Percentiles rank a stretch among this genome's conserved stretches.
Conservation (phyloP, 768 basidiomycete species). For the Exidia glandulosa region DNA sequence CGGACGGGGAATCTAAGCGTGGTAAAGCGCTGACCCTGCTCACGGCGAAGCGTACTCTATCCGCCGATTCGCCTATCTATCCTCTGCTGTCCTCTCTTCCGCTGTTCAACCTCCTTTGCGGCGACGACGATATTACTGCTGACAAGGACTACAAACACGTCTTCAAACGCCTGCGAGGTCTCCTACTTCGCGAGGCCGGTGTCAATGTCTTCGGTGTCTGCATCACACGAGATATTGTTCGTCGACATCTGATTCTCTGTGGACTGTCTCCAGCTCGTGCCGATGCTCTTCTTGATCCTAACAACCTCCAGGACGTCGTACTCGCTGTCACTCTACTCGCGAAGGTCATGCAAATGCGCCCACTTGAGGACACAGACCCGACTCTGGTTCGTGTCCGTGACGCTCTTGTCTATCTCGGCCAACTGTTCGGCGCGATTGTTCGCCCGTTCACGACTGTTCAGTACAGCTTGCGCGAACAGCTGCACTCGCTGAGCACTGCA, state of each 20-base stretch:
- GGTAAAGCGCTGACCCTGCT: conserved; percentile 16
- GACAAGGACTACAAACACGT: conserved; percentile 28
- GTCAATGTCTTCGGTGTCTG: conserved; percentile 13
- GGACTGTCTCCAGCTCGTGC: too few relatives aligned
- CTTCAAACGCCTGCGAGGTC: conserved; percentile 21
- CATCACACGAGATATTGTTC: conserved; percentile 15
- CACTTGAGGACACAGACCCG: background rate
- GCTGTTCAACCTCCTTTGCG: conserved; percentile 21
- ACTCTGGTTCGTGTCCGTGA: conserved; percentile 13
- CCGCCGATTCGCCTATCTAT: conserved; percentile 15
- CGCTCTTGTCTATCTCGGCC: conserved; percentile 14
- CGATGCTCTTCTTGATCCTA: conserved; percentile 15
- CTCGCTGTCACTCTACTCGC: conserved; percentile 16
- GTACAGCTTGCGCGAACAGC: conserved; percentile 21
- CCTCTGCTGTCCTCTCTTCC: conserved; percentile 10
- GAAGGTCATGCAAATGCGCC: conserved; percentile 16
- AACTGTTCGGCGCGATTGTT: conserved; percentile 15
- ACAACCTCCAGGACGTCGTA: conserved; percentile 24
- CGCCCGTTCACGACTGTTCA: conserved; percentile 19
- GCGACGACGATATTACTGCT: conserved; percentile 22
- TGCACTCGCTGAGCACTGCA: conserved; percentile 22
- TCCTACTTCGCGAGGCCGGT: conserved; percentile 16
- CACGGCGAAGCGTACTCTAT: conserved; percentile 14
- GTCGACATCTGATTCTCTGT: too few relatives aligned
- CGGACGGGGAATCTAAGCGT: conserved; percentile 20